A percentile compares a stretch with the other conserved stretches of the same genome.
These are phyloP conservation scores for Wickerhamiella siamensis DNA, from an alignment of 805 yeast species.

Conservation along the genomic window DNA sequence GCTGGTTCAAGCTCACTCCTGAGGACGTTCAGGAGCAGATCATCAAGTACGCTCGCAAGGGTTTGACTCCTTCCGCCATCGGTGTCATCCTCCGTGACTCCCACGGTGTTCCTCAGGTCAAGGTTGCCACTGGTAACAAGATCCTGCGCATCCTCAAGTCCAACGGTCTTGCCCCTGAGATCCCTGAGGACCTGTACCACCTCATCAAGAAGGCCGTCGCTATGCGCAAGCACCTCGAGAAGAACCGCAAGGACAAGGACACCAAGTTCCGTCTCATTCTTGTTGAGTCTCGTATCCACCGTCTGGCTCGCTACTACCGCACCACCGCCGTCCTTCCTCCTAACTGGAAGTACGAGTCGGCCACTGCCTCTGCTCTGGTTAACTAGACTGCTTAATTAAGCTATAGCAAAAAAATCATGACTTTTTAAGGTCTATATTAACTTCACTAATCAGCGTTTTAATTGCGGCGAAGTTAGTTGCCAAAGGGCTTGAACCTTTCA, in stretches of 20 bases:
- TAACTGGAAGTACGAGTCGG: constrained; percentile 99
- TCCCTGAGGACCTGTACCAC: constrained; percentile 99
- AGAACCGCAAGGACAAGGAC: constrained; percentile 99
- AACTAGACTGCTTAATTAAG: constrained; percentile 40
- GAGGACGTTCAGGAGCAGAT: constrained; percentile 96
- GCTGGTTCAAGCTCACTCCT: constrained; percentile 97
- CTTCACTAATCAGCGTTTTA: too few relatives aligned
- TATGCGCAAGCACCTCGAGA: constrained; percentile 99
- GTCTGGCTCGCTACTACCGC: constrained; percentile 99
- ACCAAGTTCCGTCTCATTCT: constrained; percentile 99
- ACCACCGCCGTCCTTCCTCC: constrained; percentile 98
- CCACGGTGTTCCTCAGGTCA: constrained; percentile 98
- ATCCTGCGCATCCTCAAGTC: constrained; percentile 97
- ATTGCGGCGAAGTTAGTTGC: too few relatives aligned
- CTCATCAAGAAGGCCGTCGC: constrained; percentile 99
- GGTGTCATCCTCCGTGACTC: constrained; percentile 99
- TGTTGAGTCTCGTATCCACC: constrained; percentile 99
- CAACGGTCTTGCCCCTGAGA: constrained; percentile 99
- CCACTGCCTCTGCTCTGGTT: constrained; percentile 99
- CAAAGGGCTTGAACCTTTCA: too few relatives aligned
- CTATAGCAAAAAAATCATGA: constrained; percentile 5
- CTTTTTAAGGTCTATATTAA: constrained; percentile 2
- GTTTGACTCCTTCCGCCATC: constrained; percentile 98
- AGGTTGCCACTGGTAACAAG: constrained; percentile 97
- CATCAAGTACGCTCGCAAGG: constrained; percentile 99